Percentiles rank a stretch among this genome's conserved stretches.
phyloP scores from a whole-genome alignment of 2,329 filamentous ascomycete species.

The Cladorrhinum sp. region DNA sequence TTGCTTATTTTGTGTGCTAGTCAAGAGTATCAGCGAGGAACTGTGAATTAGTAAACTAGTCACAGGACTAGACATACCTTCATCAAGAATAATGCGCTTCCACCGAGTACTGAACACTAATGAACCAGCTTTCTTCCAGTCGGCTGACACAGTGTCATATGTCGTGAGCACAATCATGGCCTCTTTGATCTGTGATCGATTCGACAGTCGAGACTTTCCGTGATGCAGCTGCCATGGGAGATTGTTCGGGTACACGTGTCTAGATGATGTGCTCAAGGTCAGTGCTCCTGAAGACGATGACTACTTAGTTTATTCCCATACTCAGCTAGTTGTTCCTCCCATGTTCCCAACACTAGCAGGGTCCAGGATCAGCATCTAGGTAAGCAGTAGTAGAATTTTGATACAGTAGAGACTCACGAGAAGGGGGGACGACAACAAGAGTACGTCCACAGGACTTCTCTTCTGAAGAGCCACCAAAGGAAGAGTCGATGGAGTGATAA shows the following conservation, averaged over 20 bases:
- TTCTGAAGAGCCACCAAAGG: background rate
- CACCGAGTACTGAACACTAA: constrained; percentile 36
- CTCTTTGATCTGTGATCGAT: constrained; percentile 14
- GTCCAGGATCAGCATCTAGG: background rate
- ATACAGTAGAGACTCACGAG: constrained; percentile 27
- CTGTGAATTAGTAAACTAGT: too few species aligned
- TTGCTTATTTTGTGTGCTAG: constrained; percentile 43
- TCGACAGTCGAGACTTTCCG: constrained; percentile 26
- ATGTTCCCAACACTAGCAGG: constrained; percentile 36
- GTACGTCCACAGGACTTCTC: constrained; percentile 8
- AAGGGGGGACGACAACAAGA: constrained; percentile 39
- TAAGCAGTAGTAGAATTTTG: background rate
- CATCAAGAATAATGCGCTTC: constrained; percentile 40
- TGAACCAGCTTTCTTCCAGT: constrained; percentile 33
- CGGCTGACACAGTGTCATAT: constrained; percentile 39
- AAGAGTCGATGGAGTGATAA: background rate
- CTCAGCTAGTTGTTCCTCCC: constrained; percentile 37
- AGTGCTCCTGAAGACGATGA: background rate
- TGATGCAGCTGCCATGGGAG: constrained; percentile 33
- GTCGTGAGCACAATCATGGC: constrained; percentile 38
- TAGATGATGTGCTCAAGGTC: constrained; percentile 8
- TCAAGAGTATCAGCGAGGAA: background rate
- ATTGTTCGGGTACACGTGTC: constrained; percentile 28
- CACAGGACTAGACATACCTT: constrained; percentile 33
- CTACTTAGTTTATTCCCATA: constrained; percentile 11